phyloP scores from a whole-genome alignment of 2,329 filamentous ascomycete genomes.

The Cercospora berteroae region DNA sequence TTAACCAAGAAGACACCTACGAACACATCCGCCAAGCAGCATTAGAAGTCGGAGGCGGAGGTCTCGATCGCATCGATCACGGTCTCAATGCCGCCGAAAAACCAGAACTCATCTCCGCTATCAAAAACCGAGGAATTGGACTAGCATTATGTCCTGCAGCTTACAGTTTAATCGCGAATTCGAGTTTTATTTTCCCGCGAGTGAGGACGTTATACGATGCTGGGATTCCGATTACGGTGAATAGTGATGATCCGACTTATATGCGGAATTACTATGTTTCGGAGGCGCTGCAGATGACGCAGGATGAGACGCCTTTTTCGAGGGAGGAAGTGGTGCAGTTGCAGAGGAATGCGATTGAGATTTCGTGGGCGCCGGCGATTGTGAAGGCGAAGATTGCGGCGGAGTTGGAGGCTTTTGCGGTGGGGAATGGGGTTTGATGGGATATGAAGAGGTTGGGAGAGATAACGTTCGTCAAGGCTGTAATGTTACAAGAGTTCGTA shows the following conservation, averaged over 20 bases:
- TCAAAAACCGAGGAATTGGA: constrained; percentile 38
- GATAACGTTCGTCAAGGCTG: neutral
- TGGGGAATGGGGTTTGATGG: neutral
- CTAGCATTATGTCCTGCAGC: constrained; percentile 47
- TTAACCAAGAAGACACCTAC: constrained; percentile 50
- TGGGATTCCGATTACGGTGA: constrained; percentile 50
- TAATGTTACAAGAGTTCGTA: neutral
- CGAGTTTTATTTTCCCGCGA: constrained; percentile 45
- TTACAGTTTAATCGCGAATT: constrained; percentile 44
- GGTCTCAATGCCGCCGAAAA: constrained; percentile 43
- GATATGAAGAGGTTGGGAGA: neutral
- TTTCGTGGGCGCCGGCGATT: constrained; percentile 47
- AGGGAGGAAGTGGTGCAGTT: constrained; percentile 47
- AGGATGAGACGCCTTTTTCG: constrained; percentile 43
- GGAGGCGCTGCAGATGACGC: constrained; percentile 49
- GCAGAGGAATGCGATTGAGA: constrained; percentile 45
- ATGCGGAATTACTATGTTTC: constrained; percentile 53
- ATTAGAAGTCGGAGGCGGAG: constrained; percentile 31
- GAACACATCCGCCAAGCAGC: constrained; percentile 45
- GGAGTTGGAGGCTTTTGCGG: constrained; percentile 11
- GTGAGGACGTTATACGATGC: constrained; percentile 46
- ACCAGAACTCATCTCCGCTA: constrained; percentile 36
- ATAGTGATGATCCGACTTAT: constrained; percentile 52
- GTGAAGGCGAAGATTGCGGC: constrained; percentile 36
- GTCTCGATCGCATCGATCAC: constrained; percentile 45